phyloP scores from a whole-genome alignment of 1,139 yeast genomes.

The Yamadazyma taylorii region DNA sequence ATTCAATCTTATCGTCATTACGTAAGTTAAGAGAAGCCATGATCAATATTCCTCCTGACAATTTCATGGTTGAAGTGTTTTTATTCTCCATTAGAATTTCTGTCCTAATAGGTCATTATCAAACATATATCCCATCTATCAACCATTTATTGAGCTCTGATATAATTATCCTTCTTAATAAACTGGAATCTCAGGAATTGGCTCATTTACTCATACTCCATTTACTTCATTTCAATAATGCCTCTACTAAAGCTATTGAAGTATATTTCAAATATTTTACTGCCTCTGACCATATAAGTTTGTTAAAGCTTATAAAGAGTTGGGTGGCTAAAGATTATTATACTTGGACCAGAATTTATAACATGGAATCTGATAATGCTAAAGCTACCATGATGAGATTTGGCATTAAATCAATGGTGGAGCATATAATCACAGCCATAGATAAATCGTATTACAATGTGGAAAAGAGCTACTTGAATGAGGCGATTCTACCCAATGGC shows the following conservation, averaged over 20 bases:
- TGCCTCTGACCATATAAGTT: conserved; percentile 19
- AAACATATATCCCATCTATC: conserved; percentile 58
- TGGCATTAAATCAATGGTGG: conserved; percentile 35
- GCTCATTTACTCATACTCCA: conserved; percentile 45
- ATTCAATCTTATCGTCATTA: conserved; percentile 28
- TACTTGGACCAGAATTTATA: conserved; percentile 41
- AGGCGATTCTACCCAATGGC: conserved; percentile 28
- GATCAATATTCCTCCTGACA: conserved; percentile 33
- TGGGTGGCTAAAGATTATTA: conserved; percentile 42
- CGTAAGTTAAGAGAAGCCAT: conserved; percentile 58
- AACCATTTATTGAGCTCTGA: conserved; percentile 32
- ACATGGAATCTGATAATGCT: conserved; percentile 30
- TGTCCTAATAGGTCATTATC: conserved; percentile 50
- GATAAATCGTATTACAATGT: conserved; percentile 38
- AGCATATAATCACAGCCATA: conserved; percentile 30
- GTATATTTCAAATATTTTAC: conserved; percentile 28
- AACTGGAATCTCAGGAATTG: conserved; percentile 40
- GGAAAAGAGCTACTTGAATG: conserved; percentile 21
- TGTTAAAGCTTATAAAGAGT: conserved; percentile 27
- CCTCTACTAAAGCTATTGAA: conserved; percentile 34
- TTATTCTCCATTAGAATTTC: conserved; percentile 50
- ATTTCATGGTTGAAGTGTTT: conserved; percentile 48
- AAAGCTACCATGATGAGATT: conserved; percentile 39
- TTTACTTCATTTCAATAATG: conserved; percentile 45
- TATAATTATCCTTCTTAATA: conserved; percentile 18